These are phyloP conservation scores for Davidsoniella eucalypti DNA, from an alignment of 2,329 filamentous ascomycete genomes.

Conservation along the genomic window DNA sequence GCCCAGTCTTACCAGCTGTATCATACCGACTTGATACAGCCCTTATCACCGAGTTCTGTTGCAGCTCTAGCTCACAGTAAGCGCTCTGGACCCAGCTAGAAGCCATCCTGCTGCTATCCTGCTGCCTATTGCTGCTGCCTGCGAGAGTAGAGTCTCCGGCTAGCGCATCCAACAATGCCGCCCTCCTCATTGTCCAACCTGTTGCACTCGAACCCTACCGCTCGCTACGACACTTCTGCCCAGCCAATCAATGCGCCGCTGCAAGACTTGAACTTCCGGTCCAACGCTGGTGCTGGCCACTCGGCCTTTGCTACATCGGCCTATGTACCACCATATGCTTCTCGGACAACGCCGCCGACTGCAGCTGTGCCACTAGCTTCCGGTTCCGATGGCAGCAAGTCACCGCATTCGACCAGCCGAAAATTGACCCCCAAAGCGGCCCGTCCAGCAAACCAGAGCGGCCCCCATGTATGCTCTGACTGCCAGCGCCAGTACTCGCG, in stretches of 20 bases:
- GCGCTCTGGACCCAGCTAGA: too few species aligned
- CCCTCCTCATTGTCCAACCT: not conserved
- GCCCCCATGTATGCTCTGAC: conserved; percentile 30
- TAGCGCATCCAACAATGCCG: not conserved
- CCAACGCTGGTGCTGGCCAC: not conserved
- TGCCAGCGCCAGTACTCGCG: conserved; percentile 35
- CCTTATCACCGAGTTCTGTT: too few species aligned
- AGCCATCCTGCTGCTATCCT: too few species aligned
- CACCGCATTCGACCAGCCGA: too few species aligned
- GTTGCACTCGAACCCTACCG: not conserved
- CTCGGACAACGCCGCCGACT: too few species aligned
- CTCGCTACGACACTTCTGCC: not conserved
- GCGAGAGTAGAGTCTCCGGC: not conserved
- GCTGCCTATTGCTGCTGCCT: too few species aligned
- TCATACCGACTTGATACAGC: not conserved
- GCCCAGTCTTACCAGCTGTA: not conserved
- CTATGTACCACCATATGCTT: too few species aligned
- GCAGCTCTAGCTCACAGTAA: too few species aligned
- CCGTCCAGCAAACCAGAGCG: not conserved
- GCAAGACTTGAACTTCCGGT: not conserved
- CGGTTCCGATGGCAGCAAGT: too few species aligned
- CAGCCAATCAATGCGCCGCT: not conserved
- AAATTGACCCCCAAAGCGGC: too few species aligned
- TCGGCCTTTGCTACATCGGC: too few species aligned
- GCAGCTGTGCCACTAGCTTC: too few species aligned